These are phyloP conservation scores for Plasmodium inui DNA, from an alignment of 169 alveolate species.

Conservation along the genomic window DNA sequence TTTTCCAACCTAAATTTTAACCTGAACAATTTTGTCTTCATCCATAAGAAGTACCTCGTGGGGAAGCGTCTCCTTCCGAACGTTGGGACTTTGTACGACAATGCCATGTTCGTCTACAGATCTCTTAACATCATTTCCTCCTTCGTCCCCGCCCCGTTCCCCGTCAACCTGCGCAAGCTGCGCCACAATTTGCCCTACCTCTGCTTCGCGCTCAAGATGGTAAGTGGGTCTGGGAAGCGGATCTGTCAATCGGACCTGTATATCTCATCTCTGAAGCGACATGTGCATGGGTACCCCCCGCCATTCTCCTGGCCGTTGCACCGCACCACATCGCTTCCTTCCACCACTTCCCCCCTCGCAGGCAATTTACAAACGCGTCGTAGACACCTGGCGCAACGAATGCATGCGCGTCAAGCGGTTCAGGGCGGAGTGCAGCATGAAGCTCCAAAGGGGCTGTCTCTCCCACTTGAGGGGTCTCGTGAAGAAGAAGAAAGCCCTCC, in stretches of 20 bases:
- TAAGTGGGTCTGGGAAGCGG: not conserved
- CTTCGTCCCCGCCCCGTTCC: constrained; percentile 12
- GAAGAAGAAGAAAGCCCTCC: constrained; percentile 20
- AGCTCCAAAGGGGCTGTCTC: not conserved
- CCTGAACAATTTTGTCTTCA: constrained; percentile 20
- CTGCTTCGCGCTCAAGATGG: constrained; percentile 43
- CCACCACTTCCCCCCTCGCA: not conserved
- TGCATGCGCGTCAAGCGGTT: constrained; percentile 10
- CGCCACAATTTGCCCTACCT: constrained; percentile 29
- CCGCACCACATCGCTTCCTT: not conserved
- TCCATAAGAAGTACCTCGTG: constrained; percentile 38
- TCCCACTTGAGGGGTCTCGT: not conserved
- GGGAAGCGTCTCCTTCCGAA: constrained; percentile 3
- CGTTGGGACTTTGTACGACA: constrained; percentile 16
- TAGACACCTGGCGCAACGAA: constrained; percentile 18
- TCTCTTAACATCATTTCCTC: constrained; percentile 35
- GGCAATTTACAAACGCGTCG: constrained; percentile 40
- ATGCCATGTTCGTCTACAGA: constrained; percentile 13
- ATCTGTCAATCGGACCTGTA: not conserved
- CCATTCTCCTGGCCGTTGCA: not conserved
- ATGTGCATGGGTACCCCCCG: not conserved
- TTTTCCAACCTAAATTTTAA: constrained; percentile 37
- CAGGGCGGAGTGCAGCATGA: not conserved
- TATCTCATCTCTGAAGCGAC: not conserved
- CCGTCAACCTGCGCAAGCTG: constrained; percentile 19